Evolutionary conservation across 2,329 filamentous ascomycete genomes (phyloP).

Genomic region (Beauveria australis): DNA sequence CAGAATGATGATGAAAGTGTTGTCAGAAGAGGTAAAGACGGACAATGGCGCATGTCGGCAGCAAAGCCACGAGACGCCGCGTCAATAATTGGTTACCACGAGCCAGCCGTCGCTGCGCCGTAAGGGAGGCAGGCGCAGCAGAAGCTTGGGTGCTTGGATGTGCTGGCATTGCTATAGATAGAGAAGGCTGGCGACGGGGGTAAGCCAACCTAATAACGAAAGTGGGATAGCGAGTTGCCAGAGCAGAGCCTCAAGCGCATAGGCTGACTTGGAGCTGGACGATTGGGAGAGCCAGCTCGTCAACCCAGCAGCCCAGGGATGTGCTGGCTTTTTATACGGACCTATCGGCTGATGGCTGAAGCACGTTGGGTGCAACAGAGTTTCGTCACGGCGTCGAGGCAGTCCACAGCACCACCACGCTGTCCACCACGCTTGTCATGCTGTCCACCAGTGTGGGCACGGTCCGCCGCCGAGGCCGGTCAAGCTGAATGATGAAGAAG

Average conservation of each 20-base stretch:
- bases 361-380: neutral
- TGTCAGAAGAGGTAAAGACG: neutral
- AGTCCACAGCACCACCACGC: neutral
- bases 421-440: neutral
- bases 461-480: neutral
- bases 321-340: neutral
- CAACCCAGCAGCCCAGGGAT: neutral
- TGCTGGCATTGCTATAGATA: neutral
- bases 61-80: too few species aligned
- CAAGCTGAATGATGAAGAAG: neutral
- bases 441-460: neutral
- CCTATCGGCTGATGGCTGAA: neutral
- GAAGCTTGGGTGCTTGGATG: neutral
- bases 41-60: neutral
- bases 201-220: neutral
- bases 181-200: neutral
- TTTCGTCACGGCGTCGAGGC: neutral
- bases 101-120: neutral
- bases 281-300: neutral
- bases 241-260: conserved; percentile 1
- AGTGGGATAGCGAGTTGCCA: neutral
- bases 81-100: neutral
- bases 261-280: neutral
- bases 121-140: neutral
- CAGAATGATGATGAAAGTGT: neutral